Evolutionary conservation across 768 basidiomycete genomes (phyloP), one percentile per base, ranked within the genome.

Genomic region (Psilocybe cubensis): DNA sequence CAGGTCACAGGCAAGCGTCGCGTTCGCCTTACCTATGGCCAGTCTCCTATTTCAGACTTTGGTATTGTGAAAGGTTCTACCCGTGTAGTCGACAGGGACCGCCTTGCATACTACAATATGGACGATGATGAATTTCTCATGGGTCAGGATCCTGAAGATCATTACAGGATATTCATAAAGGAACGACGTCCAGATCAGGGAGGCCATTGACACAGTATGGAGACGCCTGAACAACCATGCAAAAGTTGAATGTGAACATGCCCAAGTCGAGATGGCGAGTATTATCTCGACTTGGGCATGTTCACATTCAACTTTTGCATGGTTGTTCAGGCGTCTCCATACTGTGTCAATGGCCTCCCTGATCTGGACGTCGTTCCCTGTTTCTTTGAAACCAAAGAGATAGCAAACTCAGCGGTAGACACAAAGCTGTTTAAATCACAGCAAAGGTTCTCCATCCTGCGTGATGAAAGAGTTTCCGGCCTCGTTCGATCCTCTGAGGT

Each of bases 121-220:
- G 40, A 65, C 8, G 64, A 68, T 2, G 48, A 63, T 6, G 63
- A 55, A 1, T 68, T 74, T 27, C 44, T 56, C 21, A 65, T 66
- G 43, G 74, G 76, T 3, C 79, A 80, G 47, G 73, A 79, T 59
- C 77, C 79, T 1, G 57, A 75, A 24, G 75, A 80, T 18, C 80
- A 81, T 57, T 80, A 80, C 59, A 81, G 80, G 79, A 68, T 81
- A 7, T 83, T 79, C 59, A 81, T 82, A 71, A 77, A 63, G 7
- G 79, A 76, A 1, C 56, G 57, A 17, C 56, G 52, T 25, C 33
- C 18, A 52, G 20, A 27, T 42, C 51, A 4, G 35, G 35, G 9
- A 49, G 28, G 14, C 28, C 28, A 12, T n/a, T 18, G 8, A 18
- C 17, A 12, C 27, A 41, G n/a, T 52, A 52, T 7, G 35, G 2